phyloP scores from a whole-genome alignment of 805 yeast species.

The Lachancea meyersii region DNA sequence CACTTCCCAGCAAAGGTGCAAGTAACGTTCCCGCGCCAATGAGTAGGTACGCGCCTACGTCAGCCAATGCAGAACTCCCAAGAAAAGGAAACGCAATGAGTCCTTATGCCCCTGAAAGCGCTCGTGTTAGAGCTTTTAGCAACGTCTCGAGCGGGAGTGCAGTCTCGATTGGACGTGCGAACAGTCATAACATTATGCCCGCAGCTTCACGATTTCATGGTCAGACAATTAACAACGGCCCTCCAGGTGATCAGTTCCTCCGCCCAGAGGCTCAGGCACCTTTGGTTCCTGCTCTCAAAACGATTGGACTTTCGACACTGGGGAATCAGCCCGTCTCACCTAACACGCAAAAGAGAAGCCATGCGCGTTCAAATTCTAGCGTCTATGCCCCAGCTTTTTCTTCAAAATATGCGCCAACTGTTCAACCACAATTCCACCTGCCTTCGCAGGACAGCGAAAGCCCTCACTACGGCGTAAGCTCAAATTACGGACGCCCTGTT shows the following conservation, averaged over 20 bases:
- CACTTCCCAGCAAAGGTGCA: not conserved
- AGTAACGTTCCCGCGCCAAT: not conserved
- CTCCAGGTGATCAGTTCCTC: not conserved
- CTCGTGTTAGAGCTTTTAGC: conserved; percentile 21
- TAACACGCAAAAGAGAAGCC: conserved; percentile 16
- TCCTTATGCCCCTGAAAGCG: conserved; percentile 1
- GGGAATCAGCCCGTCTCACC: conserved; percentile 4
- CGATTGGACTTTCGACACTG: conserved; percentile 12
- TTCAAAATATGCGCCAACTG: conserved; percentile 38
- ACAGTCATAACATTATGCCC: not conserved
- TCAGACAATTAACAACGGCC: not conserved
- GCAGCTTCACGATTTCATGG: not conserved
- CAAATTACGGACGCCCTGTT: not conserved
- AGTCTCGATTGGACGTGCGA: conserved; percentile 8
- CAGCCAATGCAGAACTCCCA: conserved; percentile 4
- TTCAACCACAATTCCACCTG: conserved; percentile 25
- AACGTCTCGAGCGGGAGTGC: conserved; percentile 21
- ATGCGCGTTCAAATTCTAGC: conserved; percentile 30
- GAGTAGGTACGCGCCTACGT: conserved; percentile 6
- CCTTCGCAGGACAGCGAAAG: not conserved
- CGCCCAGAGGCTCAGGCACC: conserved; percentile 1
- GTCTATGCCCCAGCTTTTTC: conserved; percentile 30
- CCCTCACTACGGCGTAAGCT: not conserved
- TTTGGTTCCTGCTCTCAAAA: conserved; percentile 10
- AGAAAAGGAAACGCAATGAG: not conserved